These are phyloP conservation scores for Apocynum venetum DNA, from an alignment of 257 asterid genomes.

Conservation along the genomic window DNA sequence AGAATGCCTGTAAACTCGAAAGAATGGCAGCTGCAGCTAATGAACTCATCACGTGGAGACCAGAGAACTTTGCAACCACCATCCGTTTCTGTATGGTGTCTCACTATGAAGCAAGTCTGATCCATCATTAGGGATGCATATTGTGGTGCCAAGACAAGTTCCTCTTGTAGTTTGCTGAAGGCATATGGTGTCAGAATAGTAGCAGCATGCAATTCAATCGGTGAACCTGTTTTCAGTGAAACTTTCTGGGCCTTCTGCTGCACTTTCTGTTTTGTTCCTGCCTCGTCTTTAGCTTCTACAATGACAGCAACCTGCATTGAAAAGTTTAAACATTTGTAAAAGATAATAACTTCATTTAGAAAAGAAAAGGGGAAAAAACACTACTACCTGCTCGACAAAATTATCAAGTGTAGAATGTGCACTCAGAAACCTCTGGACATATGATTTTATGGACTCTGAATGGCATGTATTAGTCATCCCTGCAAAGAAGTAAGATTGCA, in stretches of 20 bases:
- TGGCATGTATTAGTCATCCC: conserved; percentile 49
- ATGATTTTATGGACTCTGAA: conserved; percentile 38
- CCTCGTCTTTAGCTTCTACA: conserved; percentile 35
- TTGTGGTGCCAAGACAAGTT: conserved; percentile 54
- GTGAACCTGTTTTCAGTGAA: conserved; percentile 48
- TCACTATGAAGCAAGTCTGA: conserved; percentile 43
- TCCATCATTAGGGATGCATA: conserved; percentile 48
- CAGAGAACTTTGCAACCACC: conserved; percentile 57
- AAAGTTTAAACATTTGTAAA: background rate
- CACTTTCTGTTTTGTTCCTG: conserved; percentile 24
- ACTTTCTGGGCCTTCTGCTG: conserved; percentile 31
- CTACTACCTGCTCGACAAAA: conserved; percentile 47
- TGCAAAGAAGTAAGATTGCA: conserved; percentile 49
- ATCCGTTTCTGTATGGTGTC: conserved; percentile 49
- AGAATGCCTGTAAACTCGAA: conserved; percentile 61
- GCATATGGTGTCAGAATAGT: conserved; percentile 54
- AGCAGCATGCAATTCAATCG: conserved; percentile 46
- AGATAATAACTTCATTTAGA: background rate
- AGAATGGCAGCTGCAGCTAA: conserved; percentile 47
- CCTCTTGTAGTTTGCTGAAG: conserved; percentile 51
- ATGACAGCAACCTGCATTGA: conserved; percentile 40
- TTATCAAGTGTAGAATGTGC: conserved; percentile 43
- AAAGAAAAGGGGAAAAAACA: background rate
- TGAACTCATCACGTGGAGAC: conserved; percentile 53
- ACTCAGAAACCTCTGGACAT: conserved; percentile 44